Base-by-base conservation (phyloP, 2,329 filamentous ascomycete species). In the Fusarium humuli region DNA sequence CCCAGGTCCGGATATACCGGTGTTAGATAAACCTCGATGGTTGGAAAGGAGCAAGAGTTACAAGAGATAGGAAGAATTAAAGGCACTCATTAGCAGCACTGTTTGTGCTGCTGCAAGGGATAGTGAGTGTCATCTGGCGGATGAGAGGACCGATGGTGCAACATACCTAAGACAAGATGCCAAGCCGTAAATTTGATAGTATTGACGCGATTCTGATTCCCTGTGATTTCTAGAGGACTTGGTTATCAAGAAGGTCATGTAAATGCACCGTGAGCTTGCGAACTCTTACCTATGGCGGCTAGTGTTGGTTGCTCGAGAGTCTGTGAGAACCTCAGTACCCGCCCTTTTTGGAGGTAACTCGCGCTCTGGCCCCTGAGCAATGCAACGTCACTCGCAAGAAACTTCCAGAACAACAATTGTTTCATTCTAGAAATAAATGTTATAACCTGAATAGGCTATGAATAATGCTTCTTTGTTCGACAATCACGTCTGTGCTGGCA, bases 261-360 rank as follows among this genome's bases (percentile, higher is more conserved):
- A 14, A 18, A 18, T 12, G 18, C 37, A 40, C 29, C 12, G n/a
- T 14, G 12, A 18, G 8, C 22, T 25, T 23, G 16, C 18, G 20
- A 30, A 23, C 8, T 10, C 41, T n/a, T 41, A 22, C 41, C 10
- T 56, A 30, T 48, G 40, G 40, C 13, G 41, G 25, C 34, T 30
- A 64, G 55, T 65, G 46, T 52, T 52, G 30, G 18, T 30, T 41
- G 23, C 46, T 68, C 34, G 56, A 29, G 47, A 57, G 47, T 61
- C 27, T 50, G 47, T 55, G 65, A 70, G 58, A 59, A 32, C 59
- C 46, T 70, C 57, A 65, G 40, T 52, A 53, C 42, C 58, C 52
- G 59, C 53, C 50, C 58, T 63, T 61, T 66, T 61, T 29, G 44
- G 63, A 61, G 47, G 46, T 53, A 58, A 59, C 57, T 71, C 57